These are phyloP conservation scores for Lizonia empirigonia DNA, from an alignment of 2,329 filamentous ascomycete genomes.

Conservation along the genomic window DNA sequence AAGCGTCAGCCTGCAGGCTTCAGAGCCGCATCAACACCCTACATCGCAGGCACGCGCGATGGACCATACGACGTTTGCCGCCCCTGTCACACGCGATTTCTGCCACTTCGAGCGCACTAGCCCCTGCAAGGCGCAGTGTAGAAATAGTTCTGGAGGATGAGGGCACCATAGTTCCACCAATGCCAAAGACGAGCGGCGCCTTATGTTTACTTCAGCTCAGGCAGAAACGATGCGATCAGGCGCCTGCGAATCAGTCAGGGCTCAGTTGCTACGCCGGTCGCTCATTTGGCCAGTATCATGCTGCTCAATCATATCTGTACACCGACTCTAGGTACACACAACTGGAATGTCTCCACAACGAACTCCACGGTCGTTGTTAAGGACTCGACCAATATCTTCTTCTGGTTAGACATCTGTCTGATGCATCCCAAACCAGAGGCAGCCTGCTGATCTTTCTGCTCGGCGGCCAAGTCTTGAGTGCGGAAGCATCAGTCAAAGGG, in stretches of 20 bases:
- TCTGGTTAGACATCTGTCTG: not conserved
- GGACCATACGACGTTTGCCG: not conserved
- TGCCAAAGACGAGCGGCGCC: not conserved
- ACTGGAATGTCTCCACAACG: not conserved
- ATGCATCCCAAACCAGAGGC: too few species aligned
- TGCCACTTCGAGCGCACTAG: not conserved
- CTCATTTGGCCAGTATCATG: not conserved
- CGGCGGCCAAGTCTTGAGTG: not conserved
- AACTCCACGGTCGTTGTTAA: not conserved
- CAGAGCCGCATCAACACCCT: constrained; percentile 16
- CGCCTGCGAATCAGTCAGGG: not conserved
- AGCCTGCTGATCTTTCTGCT: not conserved
- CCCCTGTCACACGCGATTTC: not conserved
- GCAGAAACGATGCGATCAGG: not conserved
- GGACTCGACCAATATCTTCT: not conserved
- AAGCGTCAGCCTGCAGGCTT: constrained; percentile 4
- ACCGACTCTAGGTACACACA: not conserved
- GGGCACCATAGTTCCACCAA: not conserved
- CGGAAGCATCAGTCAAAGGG: not conserved
- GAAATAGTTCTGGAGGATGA: constrained; percentile 5
- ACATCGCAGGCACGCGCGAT: constrained; percentile 4
- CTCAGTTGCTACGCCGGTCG: too few species aligned
- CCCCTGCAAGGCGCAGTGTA: not conserved
- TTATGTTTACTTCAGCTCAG: not conserved
- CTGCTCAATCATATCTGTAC: not conserved